Evolutionary conservation across 2,329 filamentous ascomycete genomes (phyloP).

Genomic region (Colletotrichum sp.): DNA sequence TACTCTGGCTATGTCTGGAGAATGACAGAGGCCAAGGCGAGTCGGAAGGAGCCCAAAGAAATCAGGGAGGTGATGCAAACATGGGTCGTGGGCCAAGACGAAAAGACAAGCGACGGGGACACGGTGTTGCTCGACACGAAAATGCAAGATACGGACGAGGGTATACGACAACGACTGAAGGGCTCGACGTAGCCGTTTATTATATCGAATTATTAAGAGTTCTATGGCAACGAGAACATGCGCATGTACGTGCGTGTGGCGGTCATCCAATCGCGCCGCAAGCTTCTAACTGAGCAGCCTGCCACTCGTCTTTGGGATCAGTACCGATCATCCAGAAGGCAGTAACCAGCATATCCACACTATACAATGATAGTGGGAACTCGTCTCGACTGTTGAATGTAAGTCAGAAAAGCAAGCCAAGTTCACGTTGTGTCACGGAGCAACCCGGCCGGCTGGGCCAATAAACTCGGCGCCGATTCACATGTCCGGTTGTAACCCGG

Average conservation of each 20-base stretch:
- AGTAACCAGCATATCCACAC: background rate
- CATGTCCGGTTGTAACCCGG: background rate
- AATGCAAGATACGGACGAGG: background rate
- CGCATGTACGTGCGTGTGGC: background rate
- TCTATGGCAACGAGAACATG: background rate
- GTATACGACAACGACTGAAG: conserved; percentile 11
- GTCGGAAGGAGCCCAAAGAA: conserved; percentile 66
- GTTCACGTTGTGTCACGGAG: background rate
- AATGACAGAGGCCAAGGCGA: conserved; percentile 70
- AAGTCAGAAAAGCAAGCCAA: background rate
- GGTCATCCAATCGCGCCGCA: background rate
- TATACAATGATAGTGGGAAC: background rate
- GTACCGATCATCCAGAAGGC: background rate
- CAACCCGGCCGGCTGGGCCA: background rate
- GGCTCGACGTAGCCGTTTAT: background rate
- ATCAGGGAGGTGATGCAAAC: conserved; percentile 73
- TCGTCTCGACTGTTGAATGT: background rate
- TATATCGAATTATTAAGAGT: background rate
- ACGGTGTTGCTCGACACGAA: conserved; percentile 1
- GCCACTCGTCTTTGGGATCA: background rate
- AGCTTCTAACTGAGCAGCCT: background rate
- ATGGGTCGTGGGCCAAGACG: conserved; percentile 65
- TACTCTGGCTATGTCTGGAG: conserved; percentile 79
- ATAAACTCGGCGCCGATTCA: background rate
- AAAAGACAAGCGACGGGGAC: conserved; percentile 15